Percentiles rank a stretch among this genome's conserved stretches.
These are phyloP conservation scores for Hymenochaete sp. DNA, from an alignment of 1,284 basidiomycete genomes.

Conservation along the genomic window DNA sequence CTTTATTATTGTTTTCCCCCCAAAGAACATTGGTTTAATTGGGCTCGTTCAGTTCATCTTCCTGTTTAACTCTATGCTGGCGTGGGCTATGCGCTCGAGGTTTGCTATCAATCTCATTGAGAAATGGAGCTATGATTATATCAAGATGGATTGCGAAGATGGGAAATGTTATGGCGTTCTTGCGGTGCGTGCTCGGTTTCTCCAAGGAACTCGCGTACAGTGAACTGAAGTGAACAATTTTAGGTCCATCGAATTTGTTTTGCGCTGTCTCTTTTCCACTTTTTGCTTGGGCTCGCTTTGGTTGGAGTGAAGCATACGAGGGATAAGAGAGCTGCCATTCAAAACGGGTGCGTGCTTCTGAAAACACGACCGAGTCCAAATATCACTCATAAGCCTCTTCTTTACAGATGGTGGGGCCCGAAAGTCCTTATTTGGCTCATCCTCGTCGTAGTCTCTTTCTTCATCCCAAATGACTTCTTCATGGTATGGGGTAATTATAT, in stretches of 20 bases:
- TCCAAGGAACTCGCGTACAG: not conserved
- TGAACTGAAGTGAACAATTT: not conserved
- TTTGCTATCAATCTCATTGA: slow-evolving; percentile 83
- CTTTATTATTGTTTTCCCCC: not conserved
- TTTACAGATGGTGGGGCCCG: slow-evolving; percentile 91
- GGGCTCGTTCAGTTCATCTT: slow-evolving; percentile 72
- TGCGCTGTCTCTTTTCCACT: slow-evolving; percentile 85
- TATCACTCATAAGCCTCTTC: not conserved
- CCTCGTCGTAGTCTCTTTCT: slow-evolving; percentile 75
- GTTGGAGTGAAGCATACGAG: slow-evolving; percentile 86
- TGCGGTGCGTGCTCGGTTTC: slow-evolving; percentile 51
- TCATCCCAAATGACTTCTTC: slow-evolving; percentile 91
- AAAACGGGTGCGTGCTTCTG: slow-evolving; percentile 70
- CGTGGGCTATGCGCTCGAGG: slow-evolving; percentile 93
- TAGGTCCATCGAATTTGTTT: slow-evolving; percentile 97
- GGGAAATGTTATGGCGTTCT: slow-evolving; percentile 96
- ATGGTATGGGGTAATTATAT: slow-evolving; percentile 96
- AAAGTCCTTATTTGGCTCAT: slow-evolving; percentile 85
- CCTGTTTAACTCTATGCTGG: slow-evolving; percentile 89
- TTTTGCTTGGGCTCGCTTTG: slow-evolving; percentile 70
- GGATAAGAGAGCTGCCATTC: slow-evolving; percentile 86
- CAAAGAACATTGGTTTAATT: not conserved
- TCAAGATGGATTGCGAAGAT: slow-evolving; percentile 93
- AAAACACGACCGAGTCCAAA: slow-evolving; percentile 21
- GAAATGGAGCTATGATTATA: slow-evolving; percentile 92